Percentiles rank a stretch among this genome's conserved stretches.
Evolutionary conservation across 768 basidiomycete species (phyloP).

Genomic region (Leccinum fibrillosum): DNA sequence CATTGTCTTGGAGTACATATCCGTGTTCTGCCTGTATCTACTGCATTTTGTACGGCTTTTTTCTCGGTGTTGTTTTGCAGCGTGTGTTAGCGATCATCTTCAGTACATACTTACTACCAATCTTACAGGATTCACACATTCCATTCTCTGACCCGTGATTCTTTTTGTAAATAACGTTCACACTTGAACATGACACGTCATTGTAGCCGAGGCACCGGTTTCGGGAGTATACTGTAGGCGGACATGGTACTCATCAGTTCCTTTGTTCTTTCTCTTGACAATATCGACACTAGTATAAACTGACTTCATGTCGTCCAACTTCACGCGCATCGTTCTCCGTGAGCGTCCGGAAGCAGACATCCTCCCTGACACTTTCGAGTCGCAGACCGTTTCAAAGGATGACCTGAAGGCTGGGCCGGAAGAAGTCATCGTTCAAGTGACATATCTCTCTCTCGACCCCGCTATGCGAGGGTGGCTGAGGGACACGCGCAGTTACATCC

Average conservation of each 20-base stretch:
- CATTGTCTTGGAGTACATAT: constrained; percentile 8
- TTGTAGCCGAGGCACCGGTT: neutral
- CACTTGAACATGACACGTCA: neutral
- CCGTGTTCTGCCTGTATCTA: constrained; percentile 14
- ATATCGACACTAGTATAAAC: neutral
- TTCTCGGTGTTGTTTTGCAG: constrained; percentile 3
- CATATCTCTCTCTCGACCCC: constrained; percentile 81
- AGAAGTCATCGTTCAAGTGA: constrained; percentile 72
- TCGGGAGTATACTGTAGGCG: neutral
- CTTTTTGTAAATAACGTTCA: neutral
- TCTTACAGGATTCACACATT: neutral
- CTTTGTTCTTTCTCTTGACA: neutral
- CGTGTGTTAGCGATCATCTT: neutral
- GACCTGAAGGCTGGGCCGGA: constrained; percentile 47
- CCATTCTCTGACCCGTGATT: neutral
- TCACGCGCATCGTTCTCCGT: constrained; percentile 71
- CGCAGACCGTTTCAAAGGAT: constrained; percentile 49
- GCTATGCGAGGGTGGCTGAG: constrained; percentile 85
- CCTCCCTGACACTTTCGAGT: constrained; percentile 70
- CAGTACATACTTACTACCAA: neutral
- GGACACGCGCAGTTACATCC: constrained; percentile 67
- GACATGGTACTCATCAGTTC: too few relatives aligned
- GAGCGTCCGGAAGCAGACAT: constrained; percentile 70
- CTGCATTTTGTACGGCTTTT: constrained; percentile 9
- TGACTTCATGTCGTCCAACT: constrained; percentile 30